Evolutionary conservation across 139 green algal species (phyloP).

Genomic region (Picocystis salinarum): DNA sequence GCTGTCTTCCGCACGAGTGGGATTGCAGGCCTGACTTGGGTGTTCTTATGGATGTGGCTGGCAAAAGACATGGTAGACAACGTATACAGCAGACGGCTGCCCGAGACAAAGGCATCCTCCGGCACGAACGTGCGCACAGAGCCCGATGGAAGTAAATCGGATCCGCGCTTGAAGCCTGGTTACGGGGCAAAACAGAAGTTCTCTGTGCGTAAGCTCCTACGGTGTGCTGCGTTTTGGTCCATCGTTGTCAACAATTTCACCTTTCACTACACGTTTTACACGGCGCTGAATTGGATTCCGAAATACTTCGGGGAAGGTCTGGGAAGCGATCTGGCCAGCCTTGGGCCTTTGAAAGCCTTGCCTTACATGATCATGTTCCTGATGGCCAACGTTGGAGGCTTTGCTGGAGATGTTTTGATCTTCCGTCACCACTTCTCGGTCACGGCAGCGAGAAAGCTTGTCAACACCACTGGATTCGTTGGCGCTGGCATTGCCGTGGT

Average conservation of each 20-base stretch:
- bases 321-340: constrained; percentile 31
- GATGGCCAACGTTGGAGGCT: constrained; percentile 55
- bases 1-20: too few species aligned
- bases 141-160: too few species aligned
- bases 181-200: background rate
- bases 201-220: constrained; percentile 8
- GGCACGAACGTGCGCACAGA: background rate
- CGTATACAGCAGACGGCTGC: too few species aligned
- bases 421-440: constrained; percentile 16
- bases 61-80: background rate
- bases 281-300: constrained; percentile 97
- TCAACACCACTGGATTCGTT: constrained; percentile 63
- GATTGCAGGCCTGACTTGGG: background rate
- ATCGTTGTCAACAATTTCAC: constrained; percentile 96
- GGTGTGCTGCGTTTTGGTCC: constrained; percentile 59
- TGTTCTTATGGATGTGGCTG: background rate
- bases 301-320: constrained; percentile 91
- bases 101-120: background rate
- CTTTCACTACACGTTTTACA: constrained; percentile 97
- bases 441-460: constrained; percentile 47
- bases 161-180: background rate
- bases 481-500: constrained; percentile 11
- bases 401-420: constrained; percentile 70
- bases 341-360: constrained; percentile 59
- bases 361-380: constrained; percentile 92